A percentile compares a stretch with the other conserved stretches of the same genome.
Conservation (phyloP, 2,329 filamentous ascomycete species). For the Metarhizium album region DNA sequence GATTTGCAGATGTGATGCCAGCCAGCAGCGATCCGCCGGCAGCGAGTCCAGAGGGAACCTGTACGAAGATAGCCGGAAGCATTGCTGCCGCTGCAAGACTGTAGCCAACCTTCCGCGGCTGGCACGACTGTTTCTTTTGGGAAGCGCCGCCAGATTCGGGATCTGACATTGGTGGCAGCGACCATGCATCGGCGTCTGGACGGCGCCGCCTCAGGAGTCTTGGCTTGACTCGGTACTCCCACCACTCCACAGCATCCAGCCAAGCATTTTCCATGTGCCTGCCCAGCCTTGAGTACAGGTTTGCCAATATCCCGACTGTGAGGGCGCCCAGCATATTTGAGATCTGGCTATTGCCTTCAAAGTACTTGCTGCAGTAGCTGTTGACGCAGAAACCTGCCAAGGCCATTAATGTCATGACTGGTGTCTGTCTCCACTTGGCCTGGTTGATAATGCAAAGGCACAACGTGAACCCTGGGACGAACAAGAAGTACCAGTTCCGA, state of each 20-base stretch:
- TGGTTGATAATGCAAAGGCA: conserved; percentile 73
- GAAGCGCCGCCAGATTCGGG: conserved; percentile 20
- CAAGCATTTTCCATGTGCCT: conserved; percentile 44
- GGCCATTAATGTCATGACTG: conserved; percentile 65
- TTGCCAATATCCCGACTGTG: conserved; percentile 65
- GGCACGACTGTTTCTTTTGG: conserved; percentile 14
- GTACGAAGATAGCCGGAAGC: conserved; percentile 74
- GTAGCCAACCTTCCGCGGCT: conserved; percentile 47
- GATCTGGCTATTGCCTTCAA: conserved; percentile 61
- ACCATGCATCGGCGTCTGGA: conserved; percentile 19
- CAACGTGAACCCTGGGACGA: conserved; percentile 63
- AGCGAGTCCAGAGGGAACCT: conserved; percentile 53
- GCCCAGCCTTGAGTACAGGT: conserved; percentile 64
- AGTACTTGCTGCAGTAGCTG: conserved; percentile 57
- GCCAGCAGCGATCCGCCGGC: conserved; percentile 47
- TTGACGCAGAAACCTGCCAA: conserved; percentile 66
- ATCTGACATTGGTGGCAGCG: conserved; percentile 19
- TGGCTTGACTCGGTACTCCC: conserved; percentile 34
- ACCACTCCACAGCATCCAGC: conserved; percentile 36
- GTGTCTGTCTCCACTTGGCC: conserved; percentile 67
- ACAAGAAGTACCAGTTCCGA: conserved; percentile 49
- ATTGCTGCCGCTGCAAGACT: conserved; percentile 76
- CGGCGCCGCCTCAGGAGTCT: conserved; percentile 23
- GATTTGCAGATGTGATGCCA: conserved; percentile 45
- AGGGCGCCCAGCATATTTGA: conserved; percentile 70